A percentile compares a stretch with the other conserved stretches of the same genome.
Conservation (phyloP, 2,329 filamentous ascomycete genomes). For the Dactylellina haptotyla region DNA sequence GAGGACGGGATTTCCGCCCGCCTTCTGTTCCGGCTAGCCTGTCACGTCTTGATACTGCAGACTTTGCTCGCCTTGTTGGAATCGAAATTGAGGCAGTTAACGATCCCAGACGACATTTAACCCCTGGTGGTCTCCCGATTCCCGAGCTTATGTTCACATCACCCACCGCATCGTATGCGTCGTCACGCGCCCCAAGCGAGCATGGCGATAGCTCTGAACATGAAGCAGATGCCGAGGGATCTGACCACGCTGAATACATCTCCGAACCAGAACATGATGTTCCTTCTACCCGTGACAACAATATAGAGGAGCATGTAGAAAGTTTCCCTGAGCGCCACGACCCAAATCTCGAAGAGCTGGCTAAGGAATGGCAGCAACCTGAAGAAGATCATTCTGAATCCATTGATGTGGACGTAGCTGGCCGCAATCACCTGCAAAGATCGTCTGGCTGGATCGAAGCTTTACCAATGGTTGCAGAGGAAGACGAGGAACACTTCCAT, state of each 20-base stretch:
- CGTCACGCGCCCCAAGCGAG: constrained; percentile 40
- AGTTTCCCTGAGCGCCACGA: constrained; percentile 39
- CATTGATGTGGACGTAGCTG: constrained; percentile 9
- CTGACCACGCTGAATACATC: neutral
- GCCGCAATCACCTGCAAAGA: constrained; percentile 24
- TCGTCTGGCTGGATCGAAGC: constrained; percentile 50
- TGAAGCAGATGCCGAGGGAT: constrained; percentile 22
- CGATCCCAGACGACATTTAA: constrained; percentile 13
- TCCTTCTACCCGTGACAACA: neutral
- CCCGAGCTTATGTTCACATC: constrained; percentile 46
- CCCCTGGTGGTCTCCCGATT: constrained; percentile 44
- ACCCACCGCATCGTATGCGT: constrained; percentile 49
- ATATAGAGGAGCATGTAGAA: constrained; percentile 9
- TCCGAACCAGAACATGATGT: neutral
- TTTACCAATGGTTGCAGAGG: constrained; percentile 35
- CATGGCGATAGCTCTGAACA: constrained; percentile 34
- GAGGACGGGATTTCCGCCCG: constrained; percentile 4
- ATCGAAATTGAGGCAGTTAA: constrained; percentile 36
- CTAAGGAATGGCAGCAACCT: constrained; percentile 2
- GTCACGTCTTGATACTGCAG: constrained; percentile 31
- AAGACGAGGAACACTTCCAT: constrained; percentile 27
- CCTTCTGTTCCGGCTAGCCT: constrained; percentile 27
- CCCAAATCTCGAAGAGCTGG: constrained; percentile 33
- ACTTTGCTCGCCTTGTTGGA: constrained; percentile 37
- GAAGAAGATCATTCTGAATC: neutral